phyloP scores from a whole-genome alignment of 441 rosid genomes.

The Gossypium gossypioides region DNA sequence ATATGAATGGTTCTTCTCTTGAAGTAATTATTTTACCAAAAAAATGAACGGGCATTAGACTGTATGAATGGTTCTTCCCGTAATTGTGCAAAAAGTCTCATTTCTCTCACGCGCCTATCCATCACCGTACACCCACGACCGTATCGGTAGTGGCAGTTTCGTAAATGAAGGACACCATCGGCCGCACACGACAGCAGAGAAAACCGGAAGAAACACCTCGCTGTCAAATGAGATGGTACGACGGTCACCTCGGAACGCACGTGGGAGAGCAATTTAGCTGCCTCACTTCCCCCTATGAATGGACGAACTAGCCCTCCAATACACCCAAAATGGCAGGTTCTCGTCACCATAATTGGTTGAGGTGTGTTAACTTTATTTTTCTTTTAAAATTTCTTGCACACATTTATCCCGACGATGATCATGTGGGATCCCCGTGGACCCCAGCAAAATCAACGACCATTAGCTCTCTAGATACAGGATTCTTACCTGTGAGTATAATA shows the following conservation, averaged over 20 bases:
- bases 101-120: neutral
- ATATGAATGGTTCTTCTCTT: neutral
- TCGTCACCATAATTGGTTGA: neutral
- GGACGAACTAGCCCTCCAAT: neutral
- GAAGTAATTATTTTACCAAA: neutral
- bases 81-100: neutral
- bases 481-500: constrained; percentile 17
- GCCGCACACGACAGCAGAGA: neutral
- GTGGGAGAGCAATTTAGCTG: neutral
- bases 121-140: neutral
- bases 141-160: neutral
- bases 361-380: neutral
- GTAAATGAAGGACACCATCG: neutral
- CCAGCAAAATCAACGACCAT: constrained; percentile 4
- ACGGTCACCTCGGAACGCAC: neutral
- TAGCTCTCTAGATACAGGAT: neutral
- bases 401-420: neutral
- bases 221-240: neutral
- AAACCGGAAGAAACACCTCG: neutral
- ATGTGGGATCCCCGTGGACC: constrained; percentile 21
- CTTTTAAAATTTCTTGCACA: neutral
- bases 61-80: neutral
- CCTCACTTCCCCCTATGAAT: neutral
- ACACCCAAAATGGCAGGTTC: neutral
- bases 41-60: neutral